Evolutionary conservation across 306 rosid species (phyloP).

Genomic region (Gastrolobium bilobum): DNA sequence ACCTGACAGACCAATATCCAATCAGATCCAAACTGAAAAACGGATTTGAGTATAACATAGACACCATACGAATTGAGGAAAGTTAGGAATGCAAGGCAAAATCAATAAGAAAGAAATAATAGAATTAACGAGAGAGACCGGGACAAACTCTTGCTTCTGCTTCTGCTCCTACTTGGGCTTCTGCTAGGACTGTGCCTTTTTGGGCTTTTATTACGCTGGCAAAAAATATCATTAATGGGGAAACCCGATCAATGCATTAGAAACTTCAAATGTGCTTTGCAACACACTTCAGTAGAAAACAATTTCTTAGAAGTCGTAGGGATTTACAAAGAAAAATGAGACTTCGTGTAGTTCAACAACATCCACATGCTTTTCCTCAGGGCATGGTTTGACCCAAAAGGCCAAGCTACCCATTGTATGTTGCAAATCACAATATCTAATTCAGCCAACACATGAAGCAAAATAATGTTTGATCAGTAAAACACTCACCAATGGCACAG

Average conservation of each 20-base stretch:
- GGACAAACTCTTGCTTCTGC: slow-evolving; percentile 87
- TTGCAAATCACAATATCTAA: slow-evolving; percentile 21
- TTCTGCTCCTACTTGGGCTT: slow-evolving; percentile 82
- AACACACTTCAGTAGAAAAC: no score
- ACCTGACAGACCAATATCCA: slow-evolving; percentile 58
- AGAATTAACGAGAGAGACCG: slow-evolving; percentile 57
- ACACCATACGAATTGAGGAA: not conserved
- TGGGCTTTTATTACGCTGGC: slow-evolving; percentile 83
- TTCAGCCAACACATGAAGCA: slow-evolving; percentile 26
- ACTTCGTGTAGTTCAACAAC: not conserved
- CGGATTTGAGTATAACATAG: no score
- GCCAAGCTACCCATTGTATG: slow-evolving; percentile 12
- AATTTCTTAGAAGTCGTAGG: not conserved
- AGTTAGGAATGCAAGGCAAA: not conserved
- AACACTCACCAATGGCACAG: slow-evolving; percentile 80
- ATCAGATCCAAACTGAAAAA: slow-evolving; percentile 29
- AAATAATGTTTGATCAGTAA: not conserved
- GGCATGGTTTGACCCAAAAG: slow-evolving; percentile 26
- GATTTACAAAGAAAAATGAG: not conserved
- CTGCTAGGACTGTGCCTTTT: slow-evolving; percentile 75
- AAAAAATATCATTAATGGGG: slow-evolving; percentile 32
- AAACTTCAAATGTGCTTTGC: slow-evolving; percentile 25
- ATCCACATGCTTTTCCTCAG: not conserved
- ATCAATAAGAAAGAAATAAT: not conserved
- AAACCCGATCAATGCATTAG: not conserved